Evolutionary conservation across 768 basidiomycete genomes (phyloP).

Genomic region (Tremella mesenterica): DNA sequence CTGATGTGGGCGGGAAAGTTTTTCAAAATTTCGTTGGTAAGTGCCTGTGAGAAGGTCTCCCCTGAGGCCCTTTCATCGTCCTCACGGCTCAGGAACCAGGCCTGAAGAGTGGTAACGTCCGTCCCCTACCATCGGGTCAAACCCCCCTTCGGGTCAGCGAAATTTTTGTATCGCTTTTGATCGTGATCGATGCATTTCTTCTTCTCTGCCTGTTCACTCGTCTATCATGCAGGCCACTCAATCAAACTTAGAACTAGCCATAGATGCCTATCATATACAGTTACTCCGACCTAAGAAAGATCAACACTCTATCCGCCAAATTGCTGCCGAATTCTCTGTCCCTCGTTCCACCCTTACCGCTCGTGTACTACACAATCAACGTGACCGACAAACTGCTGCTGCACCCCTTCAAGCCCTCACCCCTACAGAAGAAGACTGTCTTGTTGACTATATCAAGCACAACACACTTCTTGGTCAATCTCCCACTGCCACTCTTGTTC

Average conservation of each 20-base stretch:
- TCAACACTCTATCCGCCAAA: background rate
- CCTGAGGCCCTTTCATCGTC: too few species aligned
- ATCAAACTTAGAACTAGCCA: background rate
- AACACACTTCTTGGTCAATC: background rate
- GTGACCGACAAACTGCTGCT: background rate
- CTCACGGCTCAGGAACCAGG: too few species aligned
- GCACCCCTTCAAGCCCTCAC: background rate
- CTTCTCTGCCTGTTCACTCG: background rate
- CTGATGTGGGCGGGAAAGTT: too few species aligned
- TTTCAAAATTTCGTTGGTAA: too few species aligned
- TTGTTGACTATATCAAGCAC: background rate
- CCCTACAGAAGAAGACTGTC: background rate
- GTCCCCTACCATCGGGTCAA: too few species aligned
- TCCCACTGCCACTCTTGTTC: background rate
- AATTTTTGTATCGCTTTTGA: too few species aligned
- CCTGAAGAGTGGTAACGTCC: too few species aligned
- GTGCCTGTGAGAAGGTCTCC: too few species aligned
- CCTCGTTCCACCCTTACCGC: background rate
- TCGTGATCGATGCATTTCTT: too few species aligned
- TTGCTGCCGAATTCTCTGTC: background rate
- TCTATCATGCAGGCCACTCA: background rate
- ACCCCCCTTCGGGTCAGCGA: too few species aligned
- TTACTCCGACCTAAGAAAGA: background rate
- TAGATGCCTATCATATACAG: background rate
- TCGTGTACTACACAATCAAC: background rate